Conservation (phyloP, 805 yeast species). For the Cyberlindnera galapagoensis region DNA sequence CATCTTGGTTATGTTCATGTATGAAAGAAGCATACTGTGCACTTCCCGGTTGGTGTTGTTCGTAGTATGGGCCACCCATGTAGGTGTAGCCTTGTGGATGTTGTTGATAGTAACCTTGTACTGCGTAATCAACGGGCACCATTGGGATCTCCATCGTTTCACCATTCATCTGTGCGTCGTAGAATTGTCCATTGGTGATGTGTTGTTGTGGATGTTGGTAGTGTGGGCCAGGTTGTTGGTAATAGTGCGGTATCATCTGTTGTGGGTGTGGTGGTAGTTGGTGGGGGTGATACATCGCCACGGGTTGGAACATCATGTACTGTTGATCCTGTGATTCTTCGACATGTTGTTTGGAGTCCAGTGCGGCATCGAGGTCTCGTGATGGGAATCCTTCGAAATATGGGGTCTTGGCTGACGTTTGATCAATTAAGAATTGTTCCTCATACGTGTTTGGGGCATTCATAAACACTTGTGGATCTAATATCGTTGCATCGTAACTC, state of each 20-base stretch:
- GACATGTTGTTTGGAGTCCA: conserved; percentile 2
- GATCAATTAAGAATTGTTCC: conserved; percentile 46
- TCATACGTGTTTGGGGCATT: conserved; percentile 28
- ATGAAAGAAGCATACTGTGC: neutral
- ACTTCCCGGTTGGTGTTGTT: too few species aligned
- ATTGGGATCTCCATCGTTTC: conserved; percentile 5
- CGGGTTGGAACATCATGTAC: neutral
- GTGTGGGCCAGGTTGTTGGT: neutral
- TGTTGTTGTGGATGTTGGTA: conserved; percentile 7
- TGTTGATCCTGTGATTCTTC: too few species aligned
- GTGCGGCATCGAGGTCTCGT: conserved; percentile 3
- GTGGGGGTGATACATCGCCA: neutral
- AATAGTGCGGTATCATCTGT: conserved; percentile 3
- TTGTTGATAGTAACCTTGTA: conserved; percentile 4
- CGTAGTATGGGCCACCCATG: too few species aligned
- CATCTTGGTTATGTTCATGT: conserved; percentile 4
- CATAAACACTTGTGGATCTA: conserved; percentile 29
- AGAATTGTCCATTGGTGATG: conserved; percentile 24
- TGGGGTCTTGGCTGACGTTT: conserved; percentile 39
- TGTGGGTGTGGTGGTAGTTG: conserved; percentile 1
- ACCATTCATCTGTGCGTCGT: conserved; percentile 17
- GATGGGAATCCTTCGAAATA: conserved; percentile 14
- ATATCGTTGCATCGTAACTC: conserved; percentile 20
- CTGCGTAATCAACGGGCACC: neutral
- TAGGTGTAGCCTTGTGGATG: conserved; percentile 7